Evolutionary conservation across 768 basidiomycete species (phyloP).

Genomic region (Clitopilus hobsonii): DNA sequence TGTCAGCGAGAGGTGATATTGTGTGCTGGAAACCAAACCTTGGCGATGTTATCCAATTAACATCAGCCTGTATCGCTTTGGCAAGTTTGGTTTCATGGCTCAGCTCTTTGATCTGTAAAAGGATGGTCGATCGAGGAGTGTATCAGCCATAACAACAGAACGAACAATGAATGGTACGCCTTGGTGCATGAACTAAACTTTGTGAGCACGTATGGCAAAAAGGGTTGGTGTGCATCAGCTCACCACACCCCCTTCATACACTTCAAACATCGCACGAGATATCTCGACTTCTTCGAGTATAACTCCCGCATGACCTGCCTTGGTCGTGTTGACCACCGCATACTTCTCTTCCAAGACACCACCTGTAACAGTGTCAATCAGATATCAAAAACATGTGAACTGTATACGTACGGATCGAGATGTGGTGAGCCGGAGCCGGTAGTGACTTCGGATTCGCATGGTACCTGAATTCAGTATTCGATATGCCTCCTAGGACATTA

Average conservation of each 20-base stretch:
- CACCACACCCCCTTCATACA: conserved; percentile 87
- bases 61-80: conserved; percentile 65
- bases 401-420: conserved; percentile 59
- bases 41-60: conserved; percentile 79
- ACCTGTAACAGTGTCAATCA: conserved; percentile 22
- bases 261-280: conserved; percentile 80
- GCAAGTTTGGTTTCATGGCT: conserved; percentile 76
- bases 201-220: background rate
- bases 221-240: conserved; percentile 14
- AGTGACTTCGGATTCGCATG: conserved; percentile 77
- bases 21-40: conserved; percentile 29
- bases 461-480: too few species aligned
- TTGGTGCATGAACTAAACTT: conserved; percentile 77
- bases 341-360: conserved; percentile 79
- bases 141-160: background rate
- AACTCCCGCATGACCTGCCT: conserved; percentile 24
- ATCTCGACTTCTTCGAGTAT: conserved; percentile 81
- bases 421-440: conserved; percentile 68
- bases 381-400: background rate
- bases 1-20: background rate
- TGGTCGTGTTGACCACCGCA: conserved; percentile 61
- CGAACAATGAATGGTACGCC: conserved; percentile 75
- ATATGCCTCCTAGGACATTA: background rate
- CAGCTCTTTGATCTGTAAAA: conserved; percentile 63
- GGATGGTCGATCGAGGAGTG: background rate